Evolutionary conservation across 257 asterid species (phyloP), one percentile per base, ranked within the genome.

Genomic region (Paulownia fortunei): DNA sequence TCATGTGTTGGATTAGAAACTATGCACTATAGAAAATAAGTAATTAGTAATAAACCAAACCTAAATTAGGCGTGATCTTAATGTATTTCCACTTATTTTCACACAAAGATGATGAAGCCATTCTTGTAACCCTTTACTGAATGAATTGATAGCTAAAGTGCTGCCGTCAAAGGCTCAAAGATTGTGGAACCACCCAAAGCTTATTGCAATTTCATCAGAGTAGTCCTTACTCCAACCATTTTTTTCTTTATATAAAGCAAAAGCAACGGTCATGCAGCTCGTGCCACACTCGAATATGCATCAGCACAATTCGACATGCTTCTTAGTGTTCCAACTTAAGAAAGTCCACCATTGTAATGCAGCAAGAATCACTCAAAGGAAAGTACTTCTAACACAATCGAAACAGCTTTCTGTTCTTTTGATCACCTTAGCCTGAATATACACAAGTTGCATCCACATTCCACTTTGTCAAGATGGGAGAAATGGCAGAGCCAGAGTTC

Each of bases 381-480:
- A 60, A 26, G 42, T 2, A 60, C 8, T 60, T 54, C 61, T 54
- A 18, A 19, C 27, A 26, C n/a, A 7, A 46, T 26, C 27, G 26
- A 26, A 24, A 46, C n/a, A 16, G 47, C 13, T 5, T 30, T 61
- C 23, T 61, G 5, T 11, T 41, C 34, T 4, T 9, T 16, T 24
- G 19, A 9, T 36, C 24, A 15, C 8, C 15, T 8, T 72, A 10
- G 11, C 16, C 26, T 36, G 21, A n/a, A 26, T 23, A 41, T 41
- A 41, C 47, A 9, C 47, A 5, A 18, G 61, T 21, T 54, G 27
- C 41, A 27, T 56, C 18, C 21, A 6, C 8, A 36, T 49, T 26
- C 10, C 24, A 56, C 27, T 6, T 27, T 51, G 30, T 70, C 72
- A 46, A 72, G 49, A 78, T 79, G 83, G 83, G 79, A 74, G 83